These are phyloP conservation scores for Globisporangium acanthophoron DNA, from an alignment of 352 stramenopile species.

Conservation along the genomic window DNA sequence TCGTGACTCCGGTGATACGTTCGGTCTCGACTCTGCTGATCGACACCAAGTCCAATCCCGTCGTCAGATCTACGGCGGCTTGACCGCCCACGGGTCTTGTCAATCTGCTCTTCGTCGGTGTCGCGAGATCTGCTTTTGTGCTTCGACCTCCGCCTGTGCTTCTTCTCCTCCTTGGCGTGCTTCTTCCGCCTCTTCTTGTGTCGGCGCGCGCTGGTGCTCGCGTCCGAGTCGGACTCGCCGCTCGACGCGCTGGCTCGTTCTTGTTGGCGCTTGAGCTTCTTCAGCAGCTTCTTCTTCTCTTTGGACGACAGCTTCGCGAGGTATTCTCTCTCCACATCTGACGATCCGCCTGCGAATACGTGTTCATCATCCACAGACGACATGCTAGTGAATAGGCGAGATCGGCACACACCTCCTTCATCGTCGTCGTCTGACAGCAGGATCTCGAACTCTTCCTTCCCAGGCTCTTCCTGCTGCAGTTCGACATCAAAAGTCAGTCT, in stretches of 20 bases:
- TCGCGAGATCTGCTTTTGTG: conserved; percentile 2
- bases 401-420: neutral
- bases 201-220: neutral
- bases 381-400: neutral
- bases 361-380: neutral
- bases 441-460: conserved; percentile 50
- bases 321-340: conserved; percentile 39
- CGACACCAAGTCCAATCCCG: no score
- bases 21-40: neutral
- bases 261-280: conserved; percentile 45
- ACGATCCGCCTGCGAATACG: conserved; percentile 11
- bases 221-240: conserved; percentile 18
- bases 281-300: conserved; percentile 56
- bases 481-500: neutral
- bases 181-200: conserved; percentile 21
- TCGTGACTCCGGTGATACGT: neutral
- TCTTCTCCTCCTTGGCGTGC: conserved; percentile 16
- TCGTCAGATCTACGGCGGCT: neutral
- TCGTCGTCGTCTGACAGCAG: conserved; percentile 62
- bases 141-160: conserved; percentile 9
- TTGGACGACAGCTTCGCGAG: conserved; percentile 55
- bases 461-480: conserved; percentile 18
- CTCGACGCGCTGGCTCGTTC: conserved; percentile 7
- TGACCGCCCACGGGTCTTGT: neutral
- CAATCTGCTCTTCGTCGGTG: neutral